phyloP scores from a whole-genome alignment of 768 basidiomycete genomes.

The Ephemerocybe angulata region DNA sequence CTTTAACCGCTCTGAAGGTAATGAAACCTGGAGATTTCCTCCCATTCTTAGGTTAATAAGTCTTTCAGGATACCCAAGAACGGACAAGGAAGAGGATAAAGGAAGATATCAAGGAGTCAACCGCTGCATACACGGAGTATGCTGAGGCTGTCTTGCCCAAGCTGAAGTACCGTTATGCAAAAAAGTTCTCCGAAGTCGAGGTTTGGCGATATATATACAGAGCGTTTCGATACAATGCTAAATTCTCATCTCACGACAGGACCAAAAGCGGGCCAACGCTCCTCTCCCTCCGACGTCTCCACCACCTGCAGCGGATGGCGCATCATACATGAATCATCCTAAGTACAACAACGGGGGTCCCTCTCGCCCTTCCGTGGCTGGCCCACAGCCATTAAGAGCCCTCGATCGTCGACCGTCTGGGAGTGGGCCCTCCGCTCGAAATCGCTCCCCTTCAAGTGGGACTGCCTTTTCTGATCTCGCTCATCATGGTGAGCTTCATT shows the following conservation, averaged over 20 bases:
- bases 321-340: slow-evolving; percentile 34
- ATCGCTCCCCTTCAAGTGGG: slow-evolving; percentile 78
- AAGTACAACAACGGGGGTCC: slow-evolving; percentile 45
- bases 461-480: slow-evolving; percentile 85
- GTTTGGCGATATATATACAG: slow-evolving; percentile 34
- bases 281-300: slow-evolving; percentile 31
- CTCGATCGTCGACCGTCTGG: slow-evolving; percentile 72
- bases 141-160: slow-evolving; percentile 77
- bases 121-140: slow-evolving; percentile 74
- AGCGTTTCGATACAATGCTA: neutral
- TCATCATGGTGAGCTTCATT: slow-evolving; percentile 57
- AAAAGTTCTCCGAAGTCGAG: slow-evolving; percentile 87
- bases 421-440: slow-evolving; percentile 48
- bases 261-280: slow-evolving; percentile 54
- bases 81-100: slow-evolving; percentile 89
- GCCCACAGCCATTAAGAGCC: slow-evolving; percentile 72
- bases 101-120: slow-evolving; percentile 83
- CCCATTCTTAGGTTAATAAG: slow-evolving; percentile 3
- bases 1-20: slow-evolving; percentile 66
- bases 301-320: slow-evolving; percentile 21
- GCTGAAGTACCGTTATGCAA: slow-evolving; percentile 73
- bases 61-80: slow-evolving; percentile 76
- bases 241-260: slow-evolving; percentile 38
- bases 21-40: slow-evolving; percentile 2
- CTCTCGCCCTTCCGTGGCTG: slow-evolving; percentile 53